Percentiles rank a stretch among this genome's conserved stretches.
Evolutionary conservation across 23 red algal genomes (phyloP).

Genomic region (Agarophyton chilense): DNA sequence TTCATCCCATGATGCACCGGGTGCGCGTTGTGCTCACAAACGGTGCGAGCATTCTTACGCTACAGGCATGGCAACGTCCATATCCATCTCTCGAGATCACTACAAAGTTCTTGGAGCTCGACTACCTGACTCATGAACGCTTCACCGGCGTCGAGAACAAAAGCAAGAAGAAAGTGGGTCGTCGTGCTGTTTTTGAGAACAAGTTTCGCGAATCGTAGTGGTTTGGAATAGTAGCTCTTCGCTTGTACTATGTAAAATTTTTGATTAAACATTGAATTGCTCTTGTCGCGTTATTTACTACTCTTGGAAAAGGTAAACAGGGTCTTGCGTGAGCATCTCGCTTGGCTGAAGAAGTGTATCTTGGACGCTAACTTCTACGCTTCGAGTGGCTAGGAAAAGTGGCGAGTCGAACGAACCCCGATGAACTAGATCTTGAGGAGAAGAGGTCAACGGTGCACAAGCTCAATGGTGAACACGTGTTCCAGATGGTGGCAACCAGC

Average conservation of each 20-base stretch:
- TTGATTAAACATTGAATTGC: too few species aligned
- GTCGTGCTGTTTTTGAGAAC: slow-evolving; percentile 58
- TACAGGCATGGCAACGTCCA: slow-evolving; percentile 59
- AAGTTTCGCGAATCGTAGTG: slow-evolving; percentile 18
- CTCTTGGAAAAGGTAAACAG: too few species aligned
- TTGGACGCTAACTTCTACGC: too few species aligned
- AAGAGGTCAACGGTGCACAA: too few species aligned
- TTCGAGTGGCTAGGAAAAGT: too few species aligned
- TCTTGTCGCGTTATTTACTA: too few species aligned
- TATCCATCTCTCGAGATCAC: slow-evolving; percentile 43
- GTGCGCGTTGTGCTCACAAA: slow-evolving; percentile 67
- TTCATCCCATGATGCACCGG: slow-evolving; percentile 73
- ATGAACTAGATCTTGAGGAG: too few species aligned
- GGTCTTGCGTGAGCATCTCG: too few species aligned
- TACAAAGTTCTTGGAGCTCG: slow-evolving; percentile 62
- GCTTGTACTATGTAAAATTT: background rate
- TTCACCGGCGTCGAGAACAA: slow-evolving; percentile 37
- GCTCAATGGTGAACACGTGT: too few species aligned
- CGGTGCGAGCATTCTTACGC: slow-evolving; percentile 44
- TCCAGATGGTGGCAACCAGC: too few species aligned
- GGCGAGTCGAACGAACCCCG: too few species aligned
- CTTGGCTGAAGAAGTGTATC: too few species aligned
- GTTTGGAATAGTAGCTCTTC: background rate
- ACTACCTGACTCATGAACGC: slow-evolving; percentile 43
- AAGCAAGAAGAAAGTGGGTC: slow-evolving; percentile 29